Evolutionary conservation across 495 filamentous ascomycete genomes (phyloP).

Genomic region (Neurospora pannonica): DNA sequence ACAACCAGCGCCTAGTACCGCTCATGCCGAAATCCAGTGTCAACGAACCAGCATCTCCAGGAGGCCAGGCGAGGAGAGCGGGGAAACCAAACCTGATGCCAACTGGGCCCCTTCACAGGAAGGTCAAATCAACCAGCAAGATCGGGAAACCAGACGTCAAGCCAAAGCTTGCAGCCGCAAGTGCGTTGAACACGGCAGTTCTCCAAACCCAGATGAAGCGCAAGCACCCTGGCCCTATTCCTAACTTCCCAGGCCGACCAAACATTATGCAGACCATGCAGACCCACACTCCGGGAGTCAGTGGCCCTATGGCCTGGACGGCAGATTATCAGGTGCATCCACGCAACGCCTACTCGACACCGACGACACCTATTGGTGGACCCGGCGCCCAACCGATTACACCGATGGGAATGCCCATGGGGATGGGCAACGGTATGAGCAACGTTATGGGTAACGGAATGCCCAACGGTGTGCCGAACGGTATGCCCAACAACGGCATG

Average conservation of each 20-base stretch:
- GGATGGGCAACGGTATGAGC: neutral
- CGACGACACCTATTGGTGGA: neutral
- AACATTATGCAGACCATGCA: neutral
- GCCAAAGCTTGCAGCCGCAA: neutral
- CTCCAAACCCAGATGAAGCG: neutral
- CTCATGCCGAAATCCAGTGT: neutral
- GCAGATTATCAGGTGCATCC: neutral
- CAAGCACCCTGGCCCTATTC: neutral
- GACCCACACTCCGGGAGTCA: neutral
- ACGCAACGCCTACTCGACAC: neutral
- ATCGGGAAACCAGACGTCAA: neutral
- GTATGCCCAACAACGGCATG: neutral
- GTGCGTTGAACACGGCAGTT: neutral
- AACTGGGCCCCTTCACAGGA: neutral
- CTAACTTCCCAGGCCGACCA: neutral
- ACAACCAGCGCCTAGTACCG: neutral
- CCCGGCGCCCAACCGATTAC: neutral
- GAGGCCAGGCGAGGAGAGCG: neutral
- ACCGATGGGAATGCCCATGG: neutral
- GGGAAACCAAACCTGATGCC: neutral
- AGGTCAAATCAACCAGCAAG: neutral
- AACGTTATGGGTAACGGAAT: neutral
- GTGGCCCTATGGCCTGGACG: neutral
- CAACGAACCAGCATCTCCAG: neutral
- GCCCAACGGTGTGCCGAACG: neutral